Conservation (phyloP, 805 yeast genomes). For the Wickerhamiella brachini region DNA sequence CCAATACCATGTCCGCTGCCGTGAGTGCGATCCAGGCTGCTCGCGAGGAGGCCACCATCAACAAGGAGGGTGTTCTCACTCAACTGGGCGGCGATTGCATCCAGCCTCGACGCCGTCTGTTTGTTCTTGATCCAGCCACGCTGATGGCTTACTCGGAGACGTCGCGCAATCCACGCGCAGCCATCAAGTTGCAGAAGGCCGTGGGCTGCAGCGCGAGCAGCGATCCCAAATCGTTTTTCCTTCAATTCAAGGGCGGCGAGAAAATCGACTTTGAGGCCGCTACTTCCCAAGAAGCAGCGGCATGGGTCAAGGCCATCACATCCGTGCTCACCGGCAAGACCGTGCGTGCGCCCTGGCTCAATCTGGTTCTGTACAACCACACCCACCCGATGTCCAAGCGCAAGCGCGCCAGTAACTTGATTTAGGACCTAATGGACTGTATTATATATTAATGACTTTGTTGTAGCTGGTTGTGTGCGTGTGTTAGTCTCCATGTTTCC, state of each 20-base stretch:
- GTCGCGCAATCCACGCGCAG: constrained; percentile 55
- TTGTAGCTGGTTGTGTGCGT: no score
- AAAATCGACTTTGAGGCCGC: constrained; percentile 62
- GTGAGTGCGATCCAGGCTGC: constrained; percentile 11
- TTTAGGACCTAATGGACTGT: background rate
- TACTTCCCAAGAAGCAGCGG: constrained; percentile 35
- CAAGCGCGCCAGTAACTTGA: background rate
- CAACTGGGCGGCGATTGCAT: constrained; percentile 90
- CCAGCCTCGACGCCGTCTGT: constrained; percentile 45
- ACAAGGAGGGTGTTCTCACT: constrained; percentile 52
- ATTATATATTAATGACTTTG: background rate
- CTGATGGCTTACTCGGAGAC: constrained; percentile 65
- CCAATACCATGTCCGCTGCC: constrained; percentile 41
- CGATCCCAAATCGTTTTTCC: constrained; percentile 16
- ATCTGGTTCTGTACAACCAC: constrained; percentile 12
- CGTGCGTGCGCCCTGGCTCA: constrained; percentile 17
- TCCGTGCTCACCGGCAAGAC: background rate
- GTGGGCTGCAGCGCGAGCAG: constrained; percentile 33
- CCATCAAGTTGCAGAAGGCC: constrained; percentile 61
- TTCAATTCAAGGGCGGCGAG: constrained; percentile 54
- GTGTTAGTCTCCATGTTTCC: no score
- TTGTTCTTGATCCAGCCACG: constrained; percentile 55
- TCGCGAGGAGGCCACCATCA: constrained; percentile 21
- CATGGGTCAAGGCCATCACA: constrained; percentile 37
- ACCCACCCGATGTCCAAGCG: background rate